Evolutionary conservation across 495 filamentous ascomycete genomes (phyloP).

Genomic region (Aspergillus sclerotiicarbonarius): DNA sequence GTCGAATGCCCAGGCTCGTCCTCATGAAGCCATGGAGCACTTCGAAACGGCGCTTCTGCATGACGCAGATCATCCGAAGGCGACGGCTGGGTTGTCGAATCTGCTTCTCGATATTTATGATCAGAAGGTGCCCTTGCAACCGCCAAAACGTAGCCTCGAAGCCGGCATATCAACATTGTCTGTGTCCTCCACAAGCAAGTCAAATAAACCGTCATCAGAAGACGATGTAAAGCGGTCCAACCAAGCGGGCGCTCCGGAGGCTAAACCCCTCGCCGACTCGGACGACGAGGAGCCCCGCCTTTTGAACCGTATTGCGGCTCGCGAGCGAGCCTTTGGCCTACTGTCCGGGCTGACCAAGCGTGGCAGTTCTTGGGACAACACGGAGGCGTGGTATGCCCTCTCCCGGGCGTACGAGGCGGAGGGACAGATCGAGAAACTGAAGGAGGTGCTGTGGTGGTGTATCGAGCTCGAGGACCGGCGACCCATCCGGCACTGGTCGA

Average conservation of each 20-base stretch:
- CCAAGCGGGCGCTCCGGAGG: conserved; percentile 6
- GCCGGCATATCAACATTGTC: conserved; percentile 27
- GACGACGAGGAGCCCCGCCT: conserved; percentile 53
- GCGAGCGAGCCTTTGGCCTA: conserved; percentile 82
- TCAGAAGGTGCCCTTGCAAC: conserved; percentile 52
- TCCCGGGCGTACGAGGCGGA: conserved; percentile 82
- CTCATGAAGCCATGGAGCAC: conserved; percentile 63
- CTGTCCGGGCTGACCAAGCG: conserved; percentile 78
- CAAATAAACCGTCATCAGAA: conserved; percentile 16
- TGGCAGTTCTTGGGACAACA: conserved; percentile 85
- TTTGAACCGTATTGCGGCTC: conserved; percentile 74
- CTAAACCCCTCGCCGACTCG: conserved; percentile 7
- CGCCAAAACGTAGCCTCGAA: conserved; percentile 32
- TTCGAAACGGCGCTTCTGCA: conserved; percentile 80
- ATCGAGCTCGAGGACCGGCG: conserved; percentile 59
- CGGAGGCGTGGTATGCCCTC: conserved; percentile 91
- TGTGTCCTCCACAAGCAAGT: conserved; percentile 22
- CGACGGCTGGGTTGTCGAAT: conserved; percentile 78
- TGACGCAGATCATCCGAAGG: conserved; percentile 71
- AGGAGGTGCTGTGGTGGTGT: conserved; percentile 69
- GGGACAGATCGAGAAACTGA: conserved; percentile 79
- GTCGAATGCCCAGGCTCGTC: conserved; percentile 55
- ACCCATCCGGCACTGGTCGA: conserved; percentile 49
- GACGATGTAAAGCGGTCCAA: conserved; percentile 1
- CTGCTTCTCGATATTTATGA: conserved; percentile 84